Base-by-base conservation (phyloP, 2,329 filamentous ascomycete genomes). In the Alternaria triticimaculans region DNA sequence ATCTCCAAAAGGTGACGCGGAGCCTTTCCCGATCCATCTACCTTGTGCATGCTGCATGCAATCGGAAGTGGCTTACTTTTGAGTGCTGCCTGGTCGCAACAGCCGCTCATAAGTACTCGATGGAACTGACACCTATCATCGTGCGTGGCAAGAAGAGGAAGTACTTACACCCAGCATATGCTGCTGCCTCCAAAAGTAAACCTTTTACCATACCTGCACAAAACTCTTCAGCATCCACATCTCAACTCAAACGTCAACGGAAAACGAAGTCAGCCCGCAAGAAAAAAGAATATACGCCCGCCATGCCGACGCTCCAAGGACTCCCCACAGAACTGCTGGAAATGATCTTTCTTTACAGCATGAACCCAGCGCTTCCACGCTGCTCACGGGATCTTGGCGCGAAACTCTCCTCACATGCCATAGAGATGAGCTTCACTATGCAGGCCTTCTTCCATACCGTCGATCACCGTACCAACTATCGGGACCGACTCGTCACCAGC, bases 261-360 rank as follows among this genome's bases (percentile, higher is more conserved):
- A 69, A 69, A 58, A 41, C 44, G 20, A 75, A 65, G 62, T 15
- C 57, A 26, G 55, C 43, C 49, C 28, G 28, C 41, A 73, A 69
- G 51, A 68, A 71, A 20, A 66, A 67, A 57, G 55, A 55, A 30
- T 37, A 50, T 21, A 49, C 62, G 21, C 56, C 71, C 61, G 72
- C 74, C 20, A 79, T 72, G 73, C 75, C 77, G 6, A 74, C 74
- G 0, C 73, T 80, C 15, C 70, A 77, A 66, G 74, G 72, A 14
- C 73, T 80, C 9, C 78, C 78, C 3, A 70, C 72, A 44, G 78
- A 80, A 61, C 61, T 80, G 8, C 69, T 80, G 15, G 76, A 80
- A 62, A 73, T 77, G 6, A 72, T 80, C 9, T 80, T 80, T 45
- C 68, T 80, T 8, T 60, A 77, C 56, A 77, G 74, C 62, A 78